Conservation (phyloP, 805 yeast species). For the Hanseniaspora vineae region DNA sequence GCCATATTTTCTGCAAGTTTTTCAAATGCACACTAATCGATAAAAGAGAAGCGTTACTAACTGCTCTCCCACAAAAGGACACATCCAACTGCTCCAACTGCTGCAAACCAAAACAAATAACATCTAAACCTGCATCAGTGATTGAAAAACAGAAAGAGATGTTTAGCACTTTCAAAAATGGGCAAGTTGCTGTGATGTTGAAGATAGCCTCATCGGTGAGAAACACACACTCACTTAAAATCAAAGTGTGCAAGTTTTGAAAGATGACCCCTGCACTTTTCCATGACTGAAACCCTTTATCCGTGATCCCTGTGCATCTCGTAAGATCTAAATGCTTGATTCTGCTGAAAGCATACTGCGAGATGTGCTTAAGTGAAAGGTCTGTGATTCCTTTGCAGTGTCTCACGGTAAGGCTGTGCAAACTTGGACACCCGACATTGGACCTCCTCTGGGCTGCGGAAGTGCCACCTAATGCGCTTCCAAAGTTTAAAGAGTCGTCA, state of each 20-base stretch:
- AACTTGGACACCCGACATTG: conserved; percentile 43
- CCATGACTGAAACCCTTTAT: conserved; percentile 60
- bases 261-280: conserved; percentile 20
- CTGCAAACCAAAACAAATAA: conserved; percentile 54
- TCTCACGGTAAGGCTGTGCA: conserved; percentile 44
- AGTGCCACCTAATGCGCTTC: not conserved
- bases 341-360: conserved; percentile 42
- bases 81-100: conserved; percentile 38
- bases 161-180: conserved; percentile 41
- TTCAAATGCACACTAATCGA: conserved; percentile 45
- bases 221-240: conserved; percentile 62
- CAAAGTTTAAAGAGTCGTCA: not conserved
- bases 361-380: conserved; percentile 48
- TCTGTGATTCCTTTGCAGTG: conserved; percentile 70
- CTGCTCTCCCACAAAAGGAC: conserved; percentile 71
- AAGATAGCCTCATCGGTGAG: conserved; percentile 53
- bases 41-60: conserved; percentile 54
- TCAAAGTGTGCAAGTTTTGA: conserved; percentile 35
- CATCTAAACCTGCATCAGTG: conserved; percentile 56
- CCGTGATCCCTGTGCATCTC: conserved; percentile 69
- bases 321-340: conserved; percentile 49
- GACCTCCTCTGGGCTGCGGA: not conserved
- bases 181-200: conserved; percentile 49
- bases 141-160: conserved; percentile 66
- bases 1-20: conserved; percentile 32